Conservation (phyloP, 179 eudicot species). For the Dionaea muscipula region DNA sequence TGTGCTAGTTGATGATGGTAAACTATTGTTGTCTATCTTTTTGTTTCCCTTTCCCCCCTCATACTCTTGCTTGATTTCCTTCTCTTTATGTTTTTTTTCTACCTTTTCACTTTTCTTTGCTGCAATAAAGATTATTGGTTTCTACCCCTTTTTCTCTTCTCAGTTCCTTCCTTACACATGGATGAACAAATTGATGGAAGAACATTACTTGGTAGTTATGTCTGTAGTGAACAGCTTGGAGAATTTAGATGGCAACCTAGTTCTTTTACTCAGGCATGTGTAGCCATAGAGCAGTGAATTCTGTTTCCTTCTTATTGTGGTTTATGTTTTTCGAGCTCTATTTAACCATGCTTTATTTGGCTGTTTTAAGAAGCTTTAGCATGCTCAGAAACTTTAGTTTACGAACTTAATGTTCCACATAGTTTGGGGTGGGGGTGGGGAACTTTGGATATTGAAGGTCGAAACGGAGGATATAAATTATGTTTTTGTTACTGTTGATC, state of each 20-base stretch:
- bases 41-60: no score
- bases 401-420: no score
- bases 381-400: no score
- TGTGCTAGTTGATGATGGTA: no score
- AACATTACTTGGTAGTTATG: constrained; percentile 82
- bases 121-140: background rate
- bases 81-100: background rate
- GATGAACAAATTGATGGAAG: constrained; percentile 96
- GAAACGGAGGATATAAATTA: no score
- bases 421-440: no score
- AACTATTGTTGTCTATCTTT: no score
- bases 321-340: background rate
- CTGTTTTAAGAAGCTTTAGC: no score
- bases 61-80: no score
- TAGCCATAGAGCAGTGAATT: background rate
- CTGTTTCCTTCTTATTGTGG: background rate
- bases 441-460: no score
- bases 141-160: background rate
- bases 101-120: background rate
- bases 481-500: no score
- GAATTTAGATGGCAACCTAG: constrained; percentile 99
- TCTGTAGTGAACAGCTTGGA: constrained; percentile 87
- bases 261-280: constrained; percentile 82
- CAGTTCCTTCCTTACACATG: constrained; percentile 83
- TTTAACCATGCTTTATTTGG: no score